Percentiles rank a stretch among this genome's conserved stretches.
These are phyloP conservation scores for Trichoderma erinaceum DNA, from an alignment of 495 filamentous ascomycete genomes.

Conservation along the genomic window DNA sequence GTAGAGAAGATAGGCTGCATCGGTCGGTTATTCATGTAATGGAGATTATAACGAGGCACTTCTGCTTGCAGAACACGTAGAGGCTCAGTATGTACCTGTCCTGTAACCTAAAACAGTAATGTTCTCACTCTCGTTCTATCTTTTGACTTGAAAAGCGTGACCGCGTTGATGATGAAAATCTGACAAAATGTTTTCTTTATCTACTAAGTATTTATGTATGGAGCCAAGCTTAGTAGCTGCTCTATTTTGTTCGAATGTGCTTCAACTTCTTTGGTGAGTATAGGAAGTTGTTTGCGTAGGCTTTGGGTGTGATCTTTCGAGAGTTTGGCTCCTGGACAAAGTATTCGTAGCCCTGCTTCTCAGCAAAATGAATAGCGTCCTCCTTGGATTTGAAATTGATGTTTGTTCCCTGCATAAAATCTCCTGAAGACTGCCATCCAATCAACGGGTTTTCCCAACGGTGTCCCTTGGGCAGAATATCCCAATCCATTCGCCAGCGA, in stretches of 20 bases:
- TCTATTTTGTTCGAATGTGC: constrained; percentile 84
- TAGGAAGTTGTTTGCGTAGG: constrained; percentile 94
- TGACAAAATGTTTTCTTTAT: not conserved
- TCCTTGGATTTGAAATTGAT: constrained; percentile 90
- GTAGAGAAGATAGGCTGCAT: no score
- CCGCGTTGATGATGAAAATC: not conserved
- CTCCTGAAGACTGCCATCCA: constrained; percentile 95
- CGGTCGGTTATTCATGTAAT: no score
- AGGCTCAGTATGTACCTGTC: no score
- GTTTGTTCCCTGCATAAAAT: constrained; percentile 86
- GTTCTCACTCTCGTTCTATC: no score
- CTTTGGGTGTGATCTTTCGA: constrained; percentile 79
- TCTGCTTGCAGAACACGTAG: no score
- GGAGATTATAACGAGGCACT: no score
- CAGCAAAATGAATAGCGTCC: constrained; percentile 87
- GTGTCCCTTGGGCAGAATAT: constrained; percentile 75
- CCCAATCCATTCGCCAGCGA: constrained; percentile 99
- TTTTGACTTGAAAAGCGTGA: not conserved
- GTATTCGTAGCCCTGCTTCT: constrained; percentile 99
- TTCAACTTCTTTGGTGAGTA: constrained; percentile 82
- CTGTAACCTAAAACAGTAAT: not conserved
- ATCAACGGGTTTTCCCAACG: constrained; percentile 98
- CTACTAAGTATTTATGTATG: constrained; percentile 21
- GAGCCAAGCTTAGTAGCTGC: not conserved
- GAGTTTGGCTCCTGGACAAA: constrained; percentile 96